These are phyloP conservation scores for Carex kokanica DNA, from an alignment of 176 grass and related monocot genomes.

Conservation along the genomic window DNA sequence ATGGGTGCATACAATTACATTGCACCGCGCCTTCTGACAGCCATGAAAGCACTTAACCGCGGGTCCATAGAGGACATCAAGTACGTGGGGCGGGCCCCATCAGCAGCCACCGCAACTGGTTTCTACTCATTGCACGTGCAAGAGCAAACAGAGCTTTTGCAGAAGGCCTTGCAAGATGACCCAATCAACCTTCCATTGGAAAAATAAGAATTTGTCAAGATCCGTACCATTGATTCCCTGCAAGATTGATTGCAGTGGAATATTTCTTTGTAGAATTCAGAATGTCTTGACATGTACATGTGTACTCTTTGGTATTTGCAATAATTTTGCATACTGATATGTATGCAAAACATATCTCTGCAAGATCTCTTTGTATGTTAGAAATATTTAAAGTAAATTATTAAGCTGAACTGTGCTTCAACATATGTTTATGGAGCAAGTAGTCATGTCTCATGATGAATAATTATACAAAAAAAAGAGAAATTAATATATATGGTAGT, in stretches of 20 bases:
- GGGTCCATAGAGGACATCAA: conserved; percentile 84
- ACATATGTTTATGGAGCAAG: background rate
- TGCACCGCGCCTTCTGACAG: conserved; percentile 47
- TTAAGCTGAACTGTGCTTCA: background rate
- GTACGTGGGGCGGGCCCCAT: conserved; percentile 73
- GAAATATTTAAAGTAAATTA: background rate
- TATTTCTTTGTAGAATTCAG: background rate
- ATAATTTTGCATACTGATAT: background rate
- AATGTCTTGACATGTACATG: background rate
- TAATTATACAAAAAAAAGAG: too few relatives aligned
- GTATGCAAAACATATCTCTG: background rate
- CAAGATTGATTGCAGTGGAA: conserved; percentile 17
- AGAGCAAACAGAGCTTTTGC: conserved; percentile 71
- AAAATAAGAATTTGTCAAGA: background rate
- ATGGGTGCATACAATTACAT: conserved; percentile 92
- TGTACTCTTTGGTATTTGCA: background rate
- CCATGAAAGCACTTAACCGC: conserved; percentile 60
- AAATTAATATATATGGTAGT: too few relatives aligned
- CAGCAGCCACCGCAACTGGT: conserved; percentile 82
- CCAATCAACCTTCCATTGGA: conserved; percentile 54
- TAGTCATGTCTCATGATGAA: too few relatives aligned
- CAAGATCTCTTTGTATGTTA: background rate
- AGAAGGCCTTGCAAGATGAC: conserved; percentile 63
- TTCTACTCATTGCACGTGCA: conserved; percentile 67
- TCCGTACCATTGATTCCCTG: background rate